phyloP scores from a whole-genome alignment of 768 basidiomycete species.

The Tulasnella sp. region DNA sequence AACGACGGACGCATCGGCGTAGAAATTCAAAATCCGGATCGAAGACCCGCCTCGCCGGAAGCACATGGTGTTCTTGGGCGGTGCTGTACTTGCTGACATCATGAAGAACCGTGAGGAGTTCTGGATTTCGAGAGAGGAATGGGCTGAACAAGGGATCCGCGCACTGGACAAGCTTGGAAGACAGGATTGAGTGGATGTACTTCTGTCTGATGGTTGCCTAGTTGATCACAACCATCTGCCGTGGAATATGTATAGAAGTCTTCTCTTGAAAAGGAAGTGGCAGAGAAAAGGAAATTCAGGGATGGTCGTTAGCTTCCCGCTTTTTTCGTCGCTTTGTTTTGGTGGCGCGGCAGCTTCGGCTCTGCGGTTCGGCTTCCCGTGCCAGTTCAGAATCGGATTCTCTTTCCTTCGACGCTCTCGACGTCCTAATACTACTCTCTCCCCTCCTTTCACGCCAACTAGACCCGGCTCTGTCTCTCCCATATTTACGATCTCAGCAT shows the following conservation, averaged over 20 bases:
- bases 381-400: constrained; percentile 1
- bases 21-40: constrained; percentile 99
- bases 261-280: constrained; percentile 11
- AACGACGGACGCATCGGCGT: constrained; percentile 13
- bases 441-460: background rate
- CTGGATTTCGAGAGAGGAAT: constrained; percentile 92
- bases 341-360: constrained; percentile 8
- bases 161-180: constrained; percentile 84
- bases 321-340: background rate
- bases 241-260: constrained; percentile 5
- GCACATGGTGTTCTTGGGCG: constrained; percentile 99
- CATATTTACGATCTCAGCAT: constrained; percentile 1
- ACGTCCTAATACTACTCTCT: background rate
- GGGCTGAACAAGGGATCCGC: constrained; percentile 83
- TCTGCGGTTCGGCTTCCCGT: constrained; percentile 7
- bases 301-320: background rate
- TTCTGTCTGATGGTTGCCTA: background rate
- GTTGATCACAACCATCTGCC: background rate
- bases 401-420: background rate
- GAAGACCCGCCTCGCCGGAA: constrained; percentile 98
- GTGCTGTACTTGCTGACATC: constrained; percentile 97
- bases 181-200: constrained; percentile 36
- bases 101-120: constrained; percentile 94
- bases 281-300: background rate
- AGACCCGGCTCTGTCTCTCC: background rate